Evolutionary conservation across 305 asterid genomes (phyloP).

Genomic region (Fraxinus paxiana): DNA sequence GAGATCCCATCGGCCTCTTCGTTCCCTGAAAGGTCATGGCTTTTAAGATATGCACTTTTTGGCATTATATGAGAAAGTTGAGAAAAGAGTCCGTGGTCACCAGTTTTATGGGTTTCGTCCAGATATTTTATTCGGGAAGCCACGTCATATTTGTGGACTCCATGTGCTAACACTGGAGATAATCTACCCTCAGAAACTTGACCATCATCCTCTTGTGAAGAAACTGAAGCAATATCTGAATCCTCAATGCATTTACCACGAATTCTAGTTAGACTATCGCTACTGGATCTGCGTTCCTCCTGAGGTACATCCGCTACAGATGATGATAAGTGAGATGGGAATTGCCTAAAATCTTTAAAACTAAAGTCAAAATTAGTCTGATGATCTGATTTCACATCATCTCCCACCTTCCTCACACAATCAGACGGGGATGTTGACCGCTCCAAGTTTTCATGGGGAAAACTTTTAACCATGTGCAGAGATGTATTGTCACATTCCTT

Average conservation of each 20-base stretch:
- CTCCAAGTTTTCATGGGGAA: slow-evolving; percentile 21
- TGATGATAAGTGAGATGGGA: slow-evolving; percentile 23
- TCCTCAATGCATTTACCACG: slow-evolving; percentile 34
- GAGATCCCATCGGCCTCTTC: slow-evolving; percentile 51
- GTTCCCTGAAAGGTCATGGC: slow-evolving; percentile 42
- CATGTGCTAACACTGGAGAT: slow-evolving; percentile 34
- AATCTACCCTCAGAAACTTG: slow-evolving; percentile 35
- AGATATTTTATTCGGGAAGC: slow-evolving; percentile 35
- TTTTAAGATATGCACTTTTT: slow-evolving; percentile 39
- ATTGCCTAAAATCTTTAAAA: slow-evolving; percentile 19
- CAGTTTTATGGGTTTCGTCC: slow-evolving; percentile 23
- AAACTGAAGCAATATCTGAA: slow-evolving; percentile 33
- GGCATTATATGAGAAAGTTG: slow-evolving; percentile 33
- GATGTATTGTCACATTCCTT: slow-evolving; percentile 8
- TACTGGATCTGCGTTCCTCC: slow-evolving; percentile 26
- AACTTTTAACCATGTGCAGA: background rate
- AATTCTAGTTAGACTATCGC: slow-evolving; percentile 25
- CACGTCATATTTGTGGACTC: slow-evolving; percentile 34
- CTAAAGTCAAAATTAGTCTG: slow-evolving; percentile 21
- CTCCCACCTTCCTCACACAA: slow-evolving; percentile 23
- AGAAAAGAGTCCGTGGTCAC: slow-evolving; percentile 33
- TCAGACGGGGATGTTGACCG: slow-evolving; percentile 23
- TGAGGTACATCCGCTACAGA: slow-evolving; percentile 18
- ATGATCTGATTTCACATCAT: slow-evolving; percentile 28
- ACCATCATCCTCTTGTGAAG: slow-evolving; percentile 46